phyloP scores from a whole-genome alignment of 768 basidiomycete species.

The Russula olivacea region DNA sequence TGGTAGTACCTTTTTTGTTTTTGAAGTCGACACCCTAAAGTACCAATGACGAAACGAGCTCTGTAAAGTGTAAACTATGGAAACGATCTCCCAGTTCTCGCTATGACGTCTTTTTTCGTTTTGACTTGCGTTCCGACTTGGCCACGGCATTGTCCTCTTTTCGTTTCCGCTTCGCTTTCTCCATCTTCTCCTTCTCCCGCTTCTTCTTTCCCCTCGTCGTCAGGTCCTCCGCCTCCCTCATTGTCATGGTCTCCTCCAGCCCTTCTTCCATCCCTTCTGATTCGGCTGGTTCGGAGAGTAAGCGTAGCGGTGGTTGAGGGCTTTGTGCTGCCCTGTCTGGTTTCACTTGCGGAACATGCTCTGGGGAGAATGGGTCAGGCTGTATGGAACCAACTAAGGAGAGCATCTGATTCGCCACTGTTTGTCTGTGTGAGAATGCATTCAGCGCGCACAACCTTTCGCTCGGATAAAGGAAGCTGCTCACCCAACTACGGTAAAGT shows the following conservation, averaged over 20 bases:
- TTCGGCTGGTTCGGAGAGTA: slow-evolving; percentile 10
- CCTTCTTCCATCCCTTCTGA: slow-evolving; percentile 27
- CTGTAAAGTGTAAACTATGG: background rate
- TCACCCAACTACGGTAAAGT: slow-evolving; percentile 87
- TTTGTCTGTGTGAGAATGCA: slow-evolving; percentile 47
- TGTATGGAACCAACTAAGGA: slow-evolving; percentile 83
- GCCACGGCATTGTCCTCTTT: slow-evolving; percentile 24
- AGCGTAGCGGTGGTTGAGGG: slow-evolving; percentile 11
- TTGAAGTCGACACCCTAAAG: background rate
- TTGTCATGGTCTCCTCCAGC: slow-evolving; percentile 16
- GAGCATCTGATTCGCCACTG: slow-evolving; percentile 89
- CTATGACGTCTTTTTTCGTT: slow-evolving; percentile 30
- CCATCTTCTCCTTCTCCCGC: slow-evolving; percentile 14
- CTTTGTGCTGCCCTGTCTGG: slow-evolving; percentile 28
- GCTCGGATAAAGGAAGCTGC: slow-evolving; percentile 26
- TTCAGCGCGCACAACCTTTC: background rate
- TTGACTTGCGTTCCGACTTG: slow-evolving; percentile 25
- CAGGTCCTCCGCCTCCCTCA: slow-evolving; percentile 26
- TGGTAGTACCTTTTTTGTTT: slow-evolving; percentile 19
- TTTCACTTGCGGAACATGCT: slow-evolving; percentile 40
- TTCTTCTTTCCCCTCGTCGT: slow-evolving; percentile 2
- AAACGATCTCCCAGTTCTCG: background rate
- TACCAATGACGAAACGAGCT: background rate
- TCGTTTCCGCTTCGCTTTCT: slow-evolving; percentile 27
- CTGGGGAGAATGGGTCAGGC: slow-evolving; percentile 62